Percentiles rank a stretch among this genome's conserved stretches.
These are phyloP conservation scores for Mesostigma viride DNA, from an alignment of 139 green algal genomes.

Conservation along the genomic window DNA sequence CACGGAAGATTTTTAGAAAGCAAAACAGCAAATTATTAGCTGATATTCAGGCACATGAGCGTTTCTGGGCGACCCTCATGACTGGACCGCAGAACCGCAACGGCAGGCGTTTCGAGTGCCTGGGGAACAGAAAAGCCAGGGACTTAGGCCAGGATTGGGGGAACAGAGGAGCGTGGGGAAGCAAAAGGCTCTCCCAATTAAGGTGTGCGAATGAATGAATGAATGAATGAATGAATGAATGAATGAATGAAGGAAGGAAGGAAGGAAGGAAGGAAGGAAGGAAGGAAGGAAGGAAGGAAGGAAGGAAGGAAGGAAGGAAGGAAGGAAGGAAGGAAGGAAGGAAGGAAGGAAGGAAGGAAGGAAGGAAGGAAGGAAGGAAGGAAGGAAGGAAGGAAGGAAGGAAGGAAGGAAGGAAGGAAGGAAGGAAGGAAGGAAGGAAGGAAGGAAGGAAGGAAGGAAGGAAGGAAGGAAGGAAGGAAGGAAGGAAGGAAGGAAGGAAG, in stretches of 20 bases:
- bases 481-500: slow-evolving; percentile 3
- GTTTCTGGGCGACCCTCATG: no score
- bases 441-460: slow-evolving; percentile 4
- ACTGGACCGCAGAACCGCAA: no score
- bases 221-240: no score
- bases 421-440: slow-evolving; percentile 9
- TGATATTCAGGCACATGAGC: no score
- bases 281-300: not conserved
- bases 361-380: not conserved
- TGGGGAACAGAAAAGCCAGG: no score
- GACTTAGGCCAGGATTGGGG: no score
- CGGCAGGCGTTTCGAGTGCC: no score
- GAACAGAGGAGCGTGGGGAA: no score
- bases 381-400: not conserved
- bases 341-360: not conserved
- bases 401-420: slow-evolving; percentile 1
- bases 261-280: slow-evolving; percentile 1
- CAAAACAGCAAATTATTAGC: no score
- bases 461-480: not conserved
- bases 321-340: slow-evolving; percentile 2
- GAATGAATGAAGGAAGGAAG: slow-evolving; percentile 9
- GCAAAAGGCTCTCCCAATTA: no score
- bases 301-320: slow-evolving; percentile 4
- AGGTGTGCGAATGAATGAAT: no score
- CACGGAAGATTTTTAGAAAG: no score